Conservation (phyloP, 495 filamentous ascomycete genomes). For the Zalerion maritima region DNA sequence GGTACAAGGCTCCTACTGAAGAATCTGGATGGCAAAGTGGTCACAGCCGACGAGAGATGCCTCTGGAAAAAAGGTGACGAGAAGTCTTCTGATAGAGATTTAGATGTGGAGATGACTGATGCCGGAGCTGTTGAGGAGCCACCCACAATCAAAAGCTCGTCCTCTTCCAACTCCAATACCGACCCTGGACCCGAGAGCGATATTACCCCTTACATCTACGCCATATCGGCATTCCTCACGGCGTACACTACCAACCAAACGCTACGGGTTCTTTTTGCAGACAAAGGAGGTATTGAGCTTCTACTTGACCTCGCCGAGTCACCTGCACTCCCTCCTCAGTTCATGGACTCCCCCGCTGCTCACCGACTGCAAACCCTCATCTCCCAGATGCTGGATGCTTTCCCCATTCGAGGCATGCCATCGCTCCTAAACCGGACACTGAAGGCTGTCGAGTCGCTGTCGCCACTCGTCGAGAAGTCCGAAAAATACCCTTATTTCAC, state of each 20-base stretch:
- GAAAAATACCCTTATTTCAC: conserved; percentile 42
- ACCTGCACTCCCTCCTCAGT: conserved; percentile 61
- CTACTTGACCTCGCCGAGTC: conserved; percentile 73
- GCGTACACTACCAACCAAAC: conserved; percentile 63
- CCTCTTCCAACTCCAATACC: conserved; percentile 1
- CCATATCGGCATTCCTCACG: conserved; percentile 58
- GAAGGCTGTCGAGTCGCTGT: conserved; percentile 46
- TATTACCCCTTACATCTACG: conserved; percentile 55
- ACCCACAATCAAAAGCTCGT: conserved; percentile 1
- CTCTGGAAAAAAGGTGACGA: conserved; percentile 21
- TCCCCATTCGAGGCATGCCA: conserved; percentile 67
- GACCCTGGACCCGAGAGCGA: conserved; percentile 4
- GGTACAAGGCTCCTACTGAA: conserved; percentile 69
- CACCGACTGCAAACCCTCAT: conserved; percentile 58
- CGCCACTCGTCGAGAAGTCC: conserved; percentile 40
- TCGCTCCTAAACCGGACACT: conserved; percentile 64
- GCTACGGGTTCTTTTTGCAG: conserved; percentile 61
- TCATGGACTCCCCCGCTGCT: conserved; percentile 48
- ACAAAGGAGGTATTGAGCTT: conserved; percentile 64
- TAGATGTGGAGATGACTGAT: conserved; percentile 46
- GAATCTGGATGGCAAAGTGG: conserved; percentile 30
- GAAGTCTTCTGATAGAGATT: conserved; percentile 23
- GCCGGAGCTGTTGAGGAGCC: conserved; percentile 9
- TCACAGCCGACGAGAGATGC: conserved; percentile 30
- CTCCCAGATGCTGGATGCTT: conserved; percentile 66